Percentiles rank a stretch among this genome's conserved stretches.
These are phyloP conservation scores for Linderina pennispora DNA, from an alignment of 192 early-diverging fungal species.

Conservation along the genomic window DNA sequence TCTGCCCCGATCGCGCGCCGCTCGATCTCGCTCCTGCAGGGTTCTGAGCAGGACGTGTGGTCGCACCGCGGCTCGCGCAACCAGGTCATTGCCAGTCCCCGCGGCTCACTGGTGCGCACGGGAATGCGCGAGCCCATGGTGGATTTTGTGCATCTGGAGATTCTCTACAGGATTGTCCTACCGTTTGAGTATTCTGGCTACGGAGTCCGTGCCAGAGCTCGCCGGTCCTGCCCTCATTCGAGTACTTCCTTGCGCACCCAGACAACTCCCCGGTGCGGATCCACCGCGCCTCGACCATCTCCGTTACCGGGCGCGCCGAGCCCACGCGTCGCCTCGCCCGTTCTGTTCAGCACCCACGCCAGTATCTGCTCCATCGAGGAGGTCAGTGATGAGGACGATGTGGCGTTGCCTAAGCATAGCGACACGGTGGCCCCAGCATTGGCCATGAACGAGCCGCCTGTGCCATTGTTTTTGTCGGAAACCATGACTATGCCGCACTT, in stretches of 20 bases:
- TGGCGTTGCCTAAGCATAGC: no score
- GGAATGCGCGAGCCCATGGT: neutral
- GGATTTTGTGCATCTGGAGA: slow-evolving; percentile 28
- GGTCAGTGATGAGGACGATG: neutral
- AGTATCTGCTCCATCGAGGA: slow-evolving; percentile 13
- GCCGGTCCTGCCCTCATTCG: slow-evolving; percentile 28
- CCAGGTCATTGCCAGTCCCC: neutral
- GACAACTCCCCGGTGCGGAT: slow-evolving; percentile 15
- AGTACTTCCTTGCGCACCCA: slow-evolving; percentile 31
- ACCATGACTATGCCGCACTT: slow-evolving; percentile 37
- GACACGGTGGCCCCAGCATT: no score
- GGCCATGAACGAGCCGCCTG: slow-evolving; percentile 40
- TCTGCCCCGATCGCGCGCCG: slow-evolving; percentile 31
- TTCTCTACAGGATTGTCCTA: slow-evolving; percentile 29
- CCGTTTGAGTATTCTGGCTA: slow-evolving; percentile 34
- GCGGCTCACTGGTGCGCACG: no score
- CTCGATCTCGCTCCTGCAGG: slow-evolving; percentile 37
- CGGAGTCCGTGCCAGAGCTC: slow-evolving; percentile 24
- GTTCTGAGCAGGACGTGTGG: no score
- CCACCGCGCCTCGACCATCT: slow-evolving; percentile 31
- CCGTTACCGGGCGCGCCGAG: neutral
- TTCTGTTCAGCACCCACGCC: neutral
- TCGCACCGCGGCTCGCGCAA: slow-evolving; percentile 2
- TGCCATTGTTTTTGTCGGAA: slow-evolving; percentile 37
- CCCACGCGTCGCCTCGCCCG: neutral